Evolutionary conservation across 2,329 filamentous ascomycete species (phyloP).

Genomic region (Sporothrix brunneoviolacea): DNA sequence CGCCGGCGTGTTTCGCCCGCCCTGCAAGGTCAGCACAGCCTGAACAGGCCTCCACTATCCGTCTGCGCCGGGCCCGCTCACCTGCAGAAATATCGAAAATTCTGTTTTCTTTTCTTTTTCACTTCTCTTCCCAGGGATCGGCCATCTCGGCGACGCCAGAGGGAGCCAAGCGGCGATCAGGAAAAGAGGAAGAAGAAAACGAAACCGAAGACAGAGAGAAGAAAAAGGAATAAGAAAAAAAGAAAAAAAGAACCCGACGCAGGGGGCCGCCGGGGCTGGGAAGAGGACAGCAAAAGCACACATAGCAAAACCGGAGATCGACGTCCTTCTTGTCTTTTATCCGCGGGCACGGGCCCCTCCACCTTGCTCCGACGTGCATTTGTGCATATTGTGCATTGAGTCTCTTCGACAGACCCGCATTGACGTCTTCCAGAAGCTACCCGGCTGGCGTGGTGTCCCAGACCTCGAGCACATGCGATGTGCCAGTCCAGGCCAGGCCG

Average conservation of each 20-base stretch:
- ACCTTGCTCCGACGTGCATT: slow-evolving; percentile 1
- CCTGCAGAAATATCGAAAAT: background rate
- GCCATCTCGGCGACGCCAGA: background rate
- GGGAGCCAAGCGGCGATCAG: background rate
- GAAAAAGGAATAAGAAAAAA: background rate
- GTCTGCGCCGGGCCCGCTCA: background rate
- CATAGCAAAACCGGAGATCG: background rate
- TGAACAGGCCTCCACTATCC: background rate
- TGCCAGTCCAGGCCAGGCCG: background rate
- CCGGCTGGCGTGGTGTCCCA: background rate
- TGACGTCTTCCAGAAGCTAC: slow-evolving; percentile 1
- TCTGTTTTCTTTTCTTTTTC: background rate
- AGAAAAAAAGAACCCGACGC: background rate
- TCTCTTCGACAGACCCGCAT: slow-evolving; percentile 2
- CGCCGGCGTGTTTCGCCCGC: no score
- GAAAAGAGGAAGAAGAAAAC: background rate
- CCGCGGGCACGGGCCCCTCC: slow-evolving; percentile 8
- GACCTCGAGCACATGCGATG: no score
- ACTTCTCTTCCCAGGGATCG: background rate
- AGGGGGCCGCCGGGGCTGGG: no score
- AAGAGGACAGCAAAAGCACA: background rate
- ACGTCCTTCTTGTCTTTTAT: background rate
- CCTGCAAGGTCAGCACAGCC: background rate
- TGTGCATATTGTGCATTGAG: slow-evolving; percentile 5
- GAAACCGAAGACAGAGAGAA: background rate